Conservation (phyloP, 1,284 basidiomycete species). For the Tremellales sp. region DNA sequence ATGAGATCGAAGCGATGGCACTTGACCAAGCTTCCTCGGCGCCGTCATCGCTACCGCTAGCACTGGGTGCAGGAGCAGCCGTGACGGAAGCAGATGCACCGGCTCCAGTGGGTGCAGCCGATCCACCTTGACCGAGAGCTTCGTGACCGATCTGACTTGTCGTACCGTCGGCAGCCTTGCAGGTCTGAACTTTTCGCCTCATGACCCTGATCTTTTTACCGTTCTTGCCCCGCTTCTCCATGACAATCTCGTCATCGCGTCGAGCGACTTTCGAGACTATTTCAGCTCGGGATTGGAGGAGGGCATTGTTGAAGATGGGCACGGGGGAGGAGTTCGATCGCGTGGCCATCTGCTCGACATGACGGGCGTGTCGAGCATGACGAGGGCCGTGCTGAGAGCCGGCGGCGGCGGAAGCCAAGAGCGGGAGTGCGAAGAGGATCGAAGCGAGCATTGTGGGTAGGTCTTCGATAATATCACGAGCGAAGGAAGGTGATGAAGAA, state of each 20-base stretch:
- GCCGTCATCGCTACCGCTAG: neutral
- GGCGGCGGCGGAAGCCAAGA: neutral
- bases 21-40: neutral
- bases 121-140: no score
- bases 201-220: neutral
- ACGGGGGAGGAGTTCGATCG: neutral
- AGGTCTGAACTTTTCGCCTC: neutral
- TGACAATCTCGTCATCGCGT: neutral
- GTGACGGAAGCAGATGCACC: neutral
- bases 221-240: neutral
- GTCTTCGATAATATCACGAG: no score
- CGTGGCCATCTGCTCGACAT: neutral
- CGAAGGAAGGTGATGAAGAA: no score
- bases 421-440: neutral
- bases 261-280: neutral
- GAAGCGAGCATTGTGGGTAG: neutral
- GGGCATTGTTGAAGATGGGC: neutral
- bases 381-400: neutral
- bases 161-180: neutral
- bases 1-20: neutral
- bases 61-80: neutral
- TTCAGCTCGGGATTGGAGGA: neutral
- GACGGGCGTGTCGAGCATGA: neutral
- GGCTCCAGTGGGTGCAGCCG: no score
- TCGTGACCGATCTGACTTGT: neutral